Conservation (phyloP, 768 basidiomycete genomes). For the Boletus sp. region DNA sequence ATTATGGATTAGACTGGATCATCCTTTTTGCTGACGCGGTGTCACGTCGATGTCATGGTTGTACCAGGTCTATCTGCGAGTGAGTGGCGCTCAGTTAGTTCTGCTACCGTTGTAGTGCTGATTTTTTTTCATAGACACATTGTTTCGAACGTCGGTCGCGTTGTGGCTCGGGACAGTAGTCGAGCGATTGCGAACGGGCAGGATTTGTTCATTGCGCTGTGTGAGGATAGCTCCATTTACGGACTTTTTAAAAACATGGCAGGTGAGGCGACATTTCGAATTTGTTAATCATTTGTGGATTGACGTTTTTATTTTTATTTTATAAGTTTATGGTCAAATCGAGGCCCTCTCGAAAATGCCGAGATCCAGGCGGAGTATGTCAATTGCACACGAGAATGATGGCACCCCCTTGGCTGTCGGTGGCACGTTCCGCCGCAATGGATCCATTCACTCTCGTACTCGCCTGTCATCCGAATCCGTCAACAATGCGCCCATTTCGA, state of each 20-base stretch:
- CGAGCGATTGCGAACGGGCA: slow-evolving; percentile 70
- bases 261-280: slow-evolving; percentile 45
- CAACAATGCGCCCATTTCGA: slow-evolving; percentile 20
- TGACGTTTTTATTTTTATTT: slow-evolving; percentile 18
- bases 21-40: slow-evolving; percentile 28
- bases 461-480: slow-evolving; percentile 43
- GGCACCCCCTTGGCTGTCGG: slow-evolving; percentile 43
- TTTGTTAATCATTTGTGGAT: slow-evolving; percentile 20
- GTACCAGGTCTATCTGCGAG: slow-evolving; percentile 80
- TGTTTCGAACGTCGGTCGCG: slow-evolving; percentile 77
- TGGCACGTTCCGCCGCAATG: slow-evolving; percentile 22
- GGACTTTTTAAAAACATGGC: slow-evolving; percentile 83
- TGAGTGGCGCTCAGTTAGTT: slow-evolving; percentile 40
- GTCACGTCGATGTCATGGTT: slow-evolving; percentile 15
- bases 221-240: slow-evolving; percentile 88
- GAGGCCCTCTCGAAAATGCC: slow-evolving; percentile 60
- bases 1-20: slow-evolving; percentile 14
- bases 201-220: slow-evolving; percentile 84
- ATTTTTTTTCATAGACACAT: slow-evolving; percentile 59
- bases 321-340: slow-evolving; percentile 74
- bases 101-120: neutral
- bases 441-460: slow-evolving; percentile 23
- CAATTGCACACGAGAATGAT: slow-evolving; percentile 56
- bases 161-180: slow-evolving; percentile 83
- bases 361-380: slow-evolving; percentile 65